phyloP scores from a whole-genome alignment of 768 basidiomycete species.

The Boletus subcaerulescens region DNA sequence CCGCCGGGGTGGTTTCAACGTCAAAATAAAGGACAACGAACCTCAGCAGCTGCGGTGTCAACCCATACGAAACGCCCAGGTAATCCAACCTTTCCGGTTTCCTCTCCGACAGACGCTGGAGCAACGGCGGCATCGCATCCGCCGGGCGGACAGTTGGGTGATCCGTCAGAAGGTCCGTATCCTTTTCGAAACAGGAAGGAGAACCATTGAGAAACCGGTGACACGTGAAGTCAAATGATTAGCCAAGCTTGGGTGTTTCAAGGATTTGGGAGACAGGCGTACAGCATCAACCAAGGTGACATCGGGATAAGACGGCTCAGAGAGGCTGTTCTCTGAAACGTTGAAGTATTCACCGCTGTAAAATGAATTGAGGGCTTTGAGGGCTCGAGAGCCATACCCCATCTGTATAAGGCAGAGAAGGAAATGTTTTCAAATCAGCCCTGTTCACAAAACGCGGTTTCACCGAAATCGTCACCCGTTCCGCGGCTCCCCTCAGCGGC shows the following conservation, averaged over 20 bases:
- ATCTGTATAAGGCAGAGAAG: conserved; percentile 50
- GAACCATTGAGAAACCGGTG: not conserved
- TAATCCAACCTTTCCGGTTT: conserved; percentile 92
- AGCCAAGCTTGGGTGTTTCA: not conserved
- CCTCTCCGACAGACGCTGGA: conserved; percentile 85
- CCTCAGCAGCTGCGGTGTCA: conserved; percentile 83
- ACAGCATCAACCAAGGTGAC: conserved; percentile 48
- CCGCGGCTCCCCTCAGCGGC: not conserved
- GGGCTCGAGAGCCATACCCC: conserved; percentile 92
- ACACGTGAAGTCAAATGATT: not conserved
- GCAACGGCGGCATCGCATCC: conserved; percentile 84
- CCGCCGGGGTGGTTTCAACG: no score
- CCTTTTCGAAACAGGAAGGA: conserved; percentile 27
- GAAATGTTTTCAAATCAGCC: not conserved
- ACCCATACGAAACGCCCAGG: conserved; percentile 92
- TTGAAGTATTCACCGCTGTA: conserved; percentile 92
- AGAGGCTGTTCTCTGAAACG: conserved; percentile 59
- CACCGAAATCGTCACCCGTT: not conserved
- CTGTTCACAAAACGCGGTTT: not conserved
- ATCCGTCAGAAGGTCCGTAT: conserved; percentile 70
- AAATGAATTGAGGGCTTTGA: conserved; percentile 84
- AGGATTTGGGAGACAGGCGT: conserved; percentile 10
- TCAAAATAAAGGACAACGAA: conserved; percentile 26
- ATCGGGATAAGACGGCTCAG: conserved; percentile 60
- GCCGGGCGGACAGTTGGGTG: conserved; percentile 68